These are phyloP conservation scores for Boletus subcaerulescens DNA, from an alignment of 768 basidiomycete genomes.

Conservation along the genomic window DNA sequence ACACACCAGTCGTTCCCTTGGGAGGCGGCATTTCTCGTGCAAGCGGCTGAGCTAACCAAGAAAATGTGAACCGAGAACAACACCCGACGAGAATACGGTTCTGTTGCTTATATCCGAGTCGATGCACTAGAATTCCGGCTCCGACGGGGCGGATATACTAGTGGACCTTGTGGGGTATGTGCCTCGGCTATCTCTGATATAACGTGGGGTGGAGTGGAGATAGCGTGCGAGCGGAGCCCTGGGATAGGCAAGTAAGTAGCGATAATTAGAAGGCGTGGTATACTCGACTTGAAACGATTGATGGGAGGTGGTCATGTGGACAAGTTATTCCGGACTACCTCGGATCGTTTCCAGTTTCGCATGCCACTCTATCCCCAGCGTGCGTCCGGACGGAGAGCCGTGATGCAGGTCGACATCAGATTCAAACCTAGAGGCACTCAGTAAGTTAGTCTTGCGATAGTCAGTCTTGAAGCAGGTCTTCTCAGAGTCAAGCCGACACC, in stretches of 20 bases:
- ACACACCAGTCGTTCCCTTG: constrained; percentile 42
- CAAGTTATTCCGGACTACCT: not conserved
- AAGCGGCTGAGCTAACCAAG: not conserved
- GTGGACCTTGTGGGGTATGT: not conserved
- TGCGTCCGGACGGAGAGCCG: not conserved
- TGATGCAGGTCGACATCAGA: not conserved
- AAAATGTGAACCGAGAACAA: constrained; percentile 2
- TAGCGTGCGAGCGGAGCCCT: not conserved
- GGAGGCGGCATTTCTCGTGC: constrained; percentile 34
- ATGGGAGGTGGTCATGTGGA: constrained; percentile 11
- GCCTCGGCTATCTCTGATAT: not conserved
- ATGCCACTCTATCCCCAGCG: not conserved
- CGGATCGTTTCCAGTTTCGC: not conserved
- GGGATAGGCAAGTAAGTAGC: constrained; percentile 2
- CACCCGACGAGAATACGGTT: not conserved
- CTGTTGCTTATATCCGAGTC: constrained; percentile 10
- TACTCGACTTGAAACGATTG: not conserved
- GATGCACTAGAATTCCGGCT: constrained; percentile 1
- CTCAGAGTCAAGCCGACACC: not conserved
- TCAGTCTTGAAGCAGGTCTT: too few relatives aligned
- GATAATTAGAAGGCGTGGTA: not conserved
- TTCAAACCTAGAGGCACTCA: too few relatives aligned
- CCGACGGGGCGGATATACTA: constrained; percentile 2
- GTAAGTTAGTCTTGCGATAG: too few relatives aligned
- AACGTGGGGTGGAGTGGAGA: not conserved